Conservation (phyloP, 1,139 yeast species). For the Taphrina wiesneri region DNA sequence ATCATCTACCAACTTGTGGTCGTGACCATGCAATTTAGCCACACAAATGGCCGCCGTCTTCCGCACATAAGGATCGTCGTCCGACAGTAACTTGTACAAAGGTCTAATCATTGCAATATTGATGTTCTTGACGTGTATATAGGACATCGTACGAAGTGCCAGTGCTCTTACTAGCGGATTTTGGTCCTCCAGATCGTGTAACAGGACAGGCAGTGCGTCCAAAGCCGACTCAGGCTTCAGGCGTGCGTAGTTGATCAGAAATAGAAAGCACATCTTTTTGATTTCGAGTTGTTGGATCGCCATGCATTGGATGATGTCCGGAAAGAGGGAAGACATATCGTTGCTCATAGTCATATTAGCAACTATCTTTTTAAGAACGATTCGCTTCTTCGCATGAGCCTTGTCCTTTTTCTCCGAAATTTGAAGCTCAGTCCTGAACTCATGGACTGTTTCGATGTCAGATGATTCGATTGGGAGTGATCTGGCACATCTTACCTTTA, state of each 20-base stretch:
- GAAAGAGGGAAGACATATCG: constrained; percentile 68
- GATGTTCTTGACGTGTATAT: constrained; percentile 59
- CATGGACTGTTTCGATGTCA: constrained; percentile 48
- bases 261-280: constrained; percentile 61
- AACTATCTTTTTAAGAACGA: constrained; percentile 69
- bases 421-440: constrained; percentile 58
- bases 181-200: constrained; percentile 54
- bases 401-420: constrained; percentile 53
- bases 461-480: neutral
- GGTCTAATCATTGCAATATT: constrained; percentile 52
- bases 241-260: constrained; percentile 60
- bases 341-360: constrained; percentile 85
- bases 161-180: constrained; percentile 54
- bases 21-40: constrained; percentile 65
- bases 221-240: constrained; percentile 54
- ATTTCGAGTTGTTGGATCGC: constrained; percentile 68
- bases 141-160: constrained; percentile 65
- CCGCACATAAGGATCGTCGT: constrained; percentile 62
- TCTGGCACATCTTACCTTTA: neutral
- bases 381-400: constrained; percentile 53
- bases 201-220: constrained; percentile 50
- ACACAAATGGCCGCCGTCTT: constrained; percentile 71
- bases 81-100: constrained; percentile 50
- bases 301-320: constrained; percentile 66
- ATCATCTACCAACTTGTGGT: constrained; percentile 54